phyloP scores from a whole-genome alignment of 768 basidiomycete species.

The Trametes elegans region DNA sequence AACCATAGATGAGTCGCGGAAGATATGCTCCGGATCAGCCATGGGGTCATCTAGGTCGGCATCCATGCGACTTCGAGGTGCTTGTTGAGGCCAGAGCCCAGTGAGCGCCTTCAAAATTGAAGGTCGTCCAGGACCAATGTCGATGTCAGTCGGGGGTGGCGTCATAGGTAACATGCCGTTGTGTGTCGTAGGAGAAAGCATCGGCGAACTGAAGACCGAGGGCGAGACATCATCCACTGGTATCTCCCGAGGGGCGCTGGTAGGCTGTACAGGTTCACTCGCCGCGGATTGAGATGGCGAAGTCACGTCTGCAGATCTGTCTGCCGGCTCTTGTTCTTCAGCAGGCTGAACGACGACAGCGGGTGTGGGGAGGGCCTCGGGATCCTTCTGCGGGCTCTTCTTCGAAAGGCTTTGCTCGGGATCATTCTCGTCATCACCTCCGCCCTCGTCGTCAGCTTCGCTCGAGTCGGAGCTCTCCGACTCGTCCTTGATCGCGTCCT shows the following conservation, averaged over 20 bases:
- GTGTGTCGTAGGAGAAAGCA: slow-evolving; percentile 21
- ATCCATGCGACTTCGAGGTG: slow-evolving; percentile 48
- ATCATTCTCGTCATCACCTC: slow-evolving; percentile 49
- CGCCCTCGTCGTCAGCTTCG: slow-evolving; percentile 68
- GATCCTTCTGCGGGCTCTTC: slow-evolving; percentile 4
- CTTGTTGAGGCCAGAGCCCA: slow-evolving; percentile 72
- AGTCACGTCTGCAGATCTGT: background rate
- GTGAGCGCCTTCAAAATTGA: slow-evolving; percentile 83
- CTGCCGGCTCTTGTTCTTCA: background rate
- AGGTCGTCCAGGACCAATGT: slow-evolving; percentile 51
- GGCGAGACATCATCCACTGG: slow-evolving; percentile 23
- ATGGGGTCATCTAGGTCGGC: slow-evolving; percentile 65
- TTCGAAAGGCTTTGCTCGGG: slow-evolving; percentile 30
- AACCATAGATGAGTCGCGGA: slow-evolving; percentile 91
- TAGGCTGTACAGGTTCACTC: background rate
- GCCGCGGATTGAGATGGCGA: background rate
- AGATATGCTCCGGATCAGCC: slow-evolving; percentile 87
- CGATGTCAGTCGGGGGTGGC: slow-evolving; percentile 46
- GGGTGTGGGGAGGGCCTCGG: background rate
- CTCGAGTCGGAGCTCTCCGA: slow-evolving; percentile 68
- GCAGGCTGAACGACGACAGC: background rate
- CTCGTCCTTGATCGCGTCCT: slow-evolving; percentile 86
- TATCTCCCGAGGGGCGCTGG: background rate
- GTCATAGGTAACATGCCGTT: slow-evolving; percentile 21
- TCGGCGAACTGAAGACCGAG: slow-evolving; percentile 58